phyloP scores from a whole-genome alignment of 768 basidiomycete genomes.

The Rhodotorula diobovata region DNA sequence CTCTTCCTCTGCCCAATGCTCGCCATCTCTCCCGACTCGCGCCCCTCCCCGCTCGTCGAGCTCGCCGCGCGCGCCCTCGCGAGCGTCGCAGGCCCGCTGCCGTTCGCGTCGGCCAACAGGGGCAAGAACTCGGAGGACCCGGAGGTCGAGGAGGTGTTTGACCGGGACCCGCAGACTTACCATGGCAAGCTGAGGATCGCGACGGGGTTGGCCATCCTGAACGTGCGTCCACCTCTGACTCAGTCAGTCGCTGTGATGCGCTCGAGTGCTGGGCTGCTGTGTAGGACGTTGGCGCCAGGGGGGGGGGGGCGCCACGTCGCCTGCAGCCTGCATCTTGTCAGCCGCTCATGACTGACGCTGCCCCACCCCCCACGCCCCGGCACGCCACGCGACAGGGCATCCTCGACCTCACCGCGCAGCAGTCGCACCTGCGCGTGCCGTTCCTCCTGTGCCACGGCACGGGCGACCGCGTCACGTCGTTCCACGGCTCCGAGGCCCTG shows the following conservation, averaged over 20 bases:
- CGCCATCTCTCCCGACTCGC: conserved; percentile 36
- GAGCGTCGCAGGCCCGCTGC: conserved; percentile 31
- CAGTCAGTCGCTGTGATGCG: not conserved
- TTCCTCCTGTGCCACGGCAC: conserved; percentile 40
- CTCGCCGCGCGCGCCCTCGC: conserved; percentile 32
- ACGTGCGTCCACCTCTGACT: not conserved
- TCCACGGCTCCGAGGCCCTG: conserved; percentile 29
- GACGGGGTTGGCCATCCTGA: conserved; percentile 33
- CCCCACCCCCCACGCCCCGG: too few species aligned
- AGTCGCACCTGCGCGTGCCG: conserved; percentile 31
- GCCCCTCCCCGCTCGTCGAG: conserved; percentile 32
- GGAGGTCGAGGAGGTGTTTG: conserved; percentile 31
- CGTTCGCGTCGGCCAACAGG: conserved; percentile 39
- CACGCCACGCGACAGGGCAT: too few species aligned
- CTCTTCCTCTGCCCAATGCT: conserved; percentile 42
- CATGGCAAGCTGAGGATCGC: conserved; percentile 38
- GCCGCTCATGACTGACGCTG: too few species aligned
- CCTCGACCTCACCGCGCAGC: conserved; percentile 18
- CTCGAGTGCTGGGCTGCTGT: too few species aligned
- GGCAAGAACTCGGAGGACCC: conserved; percentile 40
- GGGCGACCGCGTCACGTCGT: conserved; percentile 39
- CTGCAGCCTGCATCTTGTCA: too few species aligned
- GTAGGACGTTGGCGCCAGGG: too few species aligned
- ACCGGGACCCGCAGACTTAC: conserved; percentile 35
- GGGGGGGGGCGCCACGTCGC: too few species aligned